Percentiles rank a stretch among this genome's conserved stretches.
Conservation (phyloP, 345 rosid species). For the Eucalyptus victrix region DNA sequence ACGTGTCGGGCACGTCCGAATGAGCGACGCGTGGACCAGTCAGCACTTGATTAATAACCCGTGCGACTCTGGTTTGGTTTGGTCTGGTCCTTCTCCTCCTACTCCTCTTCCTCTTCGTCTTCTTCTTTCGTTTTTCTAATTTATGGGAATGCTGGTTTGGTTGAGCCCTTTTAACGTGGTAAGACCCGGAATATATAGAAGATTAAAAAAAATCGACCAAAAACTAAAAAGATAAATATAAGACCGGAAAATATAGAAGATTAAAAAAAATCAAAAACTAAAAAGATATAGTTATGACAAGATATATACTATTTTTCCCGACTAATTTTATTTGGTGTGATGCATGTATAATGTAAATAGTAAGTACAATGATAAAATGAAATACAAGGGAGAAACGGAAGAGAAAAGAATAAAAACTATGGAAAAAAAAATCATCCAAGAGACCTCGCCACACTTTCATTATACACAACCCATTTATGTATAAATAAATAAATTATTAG, state of each 20-base stretch:
- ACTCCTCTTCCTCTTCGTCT: no score
- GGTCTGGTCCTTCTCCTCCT: not conserved
- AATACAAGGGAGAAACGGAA: no score
- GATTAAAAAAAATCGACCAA: not conserved
- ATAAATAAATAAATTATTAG: not conserved
- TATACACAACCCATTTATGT: not conserved
- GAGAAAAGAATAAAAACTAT: no score
- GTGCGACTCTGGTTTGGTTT: not conserved
- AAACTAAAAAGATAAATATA: no score
- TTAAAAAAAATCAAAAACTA: no score
- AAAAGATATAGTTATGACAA: no score
- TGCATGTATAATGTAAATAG: no score
- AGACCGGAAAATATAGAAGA: no score
- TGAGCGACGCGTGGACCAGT: not conserved
- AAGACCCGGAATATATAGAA: not conserved
- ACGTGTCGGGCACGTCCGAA: not conserved
- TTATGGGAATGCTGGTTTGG: not conserved
- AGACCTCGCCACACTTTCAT: rapidly evolving
- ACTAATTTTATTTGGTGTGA: no score
- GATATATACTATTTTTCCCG: no score
- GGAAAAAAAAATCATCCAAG: not conserved
- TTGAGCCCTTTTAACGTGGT: not conserved
- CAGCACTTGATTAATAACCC: not conserved
- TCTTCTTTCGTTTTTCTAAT: no score
- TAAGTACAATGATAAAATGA: no score